Percentiles rank a stretch among this genome's conserved stretches.
Evolutionary conservation across 495 filamentous ascomycete genomes (phyloP).

Genomic region (Hypoxylon lenormandii): DNA sequence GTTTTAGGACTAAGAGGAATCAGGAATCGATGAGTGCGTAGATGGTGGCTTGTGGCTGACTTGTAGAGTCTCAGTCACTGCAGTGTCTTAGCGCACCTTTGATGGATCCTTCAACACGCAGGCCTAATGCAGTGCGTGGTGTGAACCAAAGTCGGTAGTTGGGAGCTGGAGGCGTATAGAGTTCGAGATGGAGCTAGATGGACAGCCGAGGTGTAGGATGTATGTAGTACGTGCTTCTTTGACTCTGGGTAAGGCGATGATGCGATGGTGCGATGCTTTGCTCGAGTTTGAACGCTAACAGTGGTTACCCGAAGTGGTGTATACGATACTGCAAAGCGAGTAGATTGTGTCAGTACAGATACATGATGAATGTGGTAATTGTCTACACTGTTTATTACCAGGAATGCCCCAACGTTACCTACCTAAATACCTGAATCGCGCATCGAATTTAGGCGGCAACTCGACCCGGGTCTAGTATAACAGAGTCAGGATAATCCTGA

Average conservation of each 20-base stretch:
- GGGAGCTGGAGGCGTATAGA: slow-evolving; percentile 25
- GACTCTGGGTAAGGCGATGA: slow-evolving; percentile 6
- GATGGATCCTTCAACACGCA: slow-evolving; percentile 1
- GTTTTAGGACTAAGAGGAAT: slow-evolving; percentile 20
- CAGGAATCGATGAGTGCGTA: neutral
- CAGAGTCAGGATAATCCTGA: slow-evolving; percentile 5
- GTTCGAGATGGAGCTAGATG: slow-evolving; percentile 25
- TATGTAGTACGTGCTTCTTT: slow-evolving; percentile 1
- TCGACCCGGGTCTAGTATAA: slow-evolving; percentile 28
- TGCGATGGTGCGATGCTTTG: neutral
- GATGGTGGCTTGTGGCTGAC: too few species aligned
- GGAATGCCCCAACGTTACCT: slow-evolving; percentile 5
- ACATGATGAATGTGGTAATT: slow-evolving; percentile 13
- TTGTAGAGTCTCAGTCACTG: slow-evolving; percentile 12
- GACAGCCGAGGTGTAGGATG: slow-evolving; percentile 12
- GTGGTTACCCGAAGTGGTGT: neutral
- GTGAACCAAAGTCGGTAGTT: slow-evolving; percentile 20
- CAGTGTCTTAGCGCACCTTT: slow-evolving; percentile 18
- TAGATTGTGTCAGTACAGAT: slow-evolving; percentile 19
- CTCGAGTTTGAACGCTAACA: neutral
- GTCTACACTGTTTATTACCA: slow-evolving; percentile 3
- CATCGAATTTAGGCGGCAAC: slow-evolving; percentile 28
- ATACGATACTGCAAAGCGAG: slow-evolving; percentile 12
- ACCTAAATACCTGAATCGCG: slow-evolving; percentile 1
- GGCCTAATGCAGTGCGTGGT: slow-evolving; percentile 2